Base-by-base conservation (phyloP, 176 grass and related monocot genomes). In the Carex pumila region DNA sequence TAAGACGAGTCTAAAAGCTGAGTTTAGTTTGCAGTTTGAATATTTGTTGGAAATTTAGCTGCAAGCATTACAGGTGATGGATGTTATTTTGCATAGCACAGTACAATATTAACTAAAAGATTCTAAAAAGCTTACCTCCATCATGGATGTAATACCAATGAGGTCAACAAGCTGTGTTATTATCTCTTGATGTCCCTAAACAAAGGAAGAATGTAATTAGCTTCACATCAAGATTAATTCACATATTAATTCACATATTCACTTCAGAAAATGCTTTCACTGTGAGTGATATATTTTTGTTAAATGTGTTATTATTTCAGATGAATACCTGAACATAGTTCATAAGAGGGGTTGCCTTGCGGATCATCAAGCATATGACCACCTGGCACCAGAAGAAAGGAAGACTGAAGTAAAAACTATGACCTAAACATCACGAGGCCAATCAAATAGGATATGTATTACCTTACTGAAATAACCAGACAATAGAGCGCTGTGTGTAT, bases 381-480 rank as follows among this genome's bases (percentile, higher is more conserved):
- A 99, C 93, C 96, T 99, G 81, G 45, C 59, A 89, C 57, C 81
- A 86, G 82, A 39, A 89, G 75, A 61, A 62, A 87, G 70, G 41
- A 64, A 3, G 22, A 88, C 10, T 73, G 18, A 45, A 75, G 36
- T 86, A 61, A 56, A 84, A 65, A 81, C 37, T 73, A 2, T 57
- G 45, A 81, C 70, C 81, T 39, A 67, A 68, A 17, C 54, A 85
- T 87, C 43, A 74, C 47, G 12, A 79, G 10, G 29, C 7, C 45
- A 19, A 78, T 12, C 25, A 77, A 64, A 45, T 58, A 11, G 13
- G 47, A 65, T 54, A 78, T n/a, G 25, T 69, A 87, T 73, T 95
- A 99, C 97, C 91, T 99, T 99, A 84, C 93, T 99, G 79, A 99
- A 99, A 83, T 99, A 99, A 85, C 97, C 97, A 85, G 93, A 92